Evolutionary conservation across 495 filamentous ascomycete genomes (phyloP), one percentile per base, ranked within the genome.

Genomic region (Penicillium waksmanii): DNA sequence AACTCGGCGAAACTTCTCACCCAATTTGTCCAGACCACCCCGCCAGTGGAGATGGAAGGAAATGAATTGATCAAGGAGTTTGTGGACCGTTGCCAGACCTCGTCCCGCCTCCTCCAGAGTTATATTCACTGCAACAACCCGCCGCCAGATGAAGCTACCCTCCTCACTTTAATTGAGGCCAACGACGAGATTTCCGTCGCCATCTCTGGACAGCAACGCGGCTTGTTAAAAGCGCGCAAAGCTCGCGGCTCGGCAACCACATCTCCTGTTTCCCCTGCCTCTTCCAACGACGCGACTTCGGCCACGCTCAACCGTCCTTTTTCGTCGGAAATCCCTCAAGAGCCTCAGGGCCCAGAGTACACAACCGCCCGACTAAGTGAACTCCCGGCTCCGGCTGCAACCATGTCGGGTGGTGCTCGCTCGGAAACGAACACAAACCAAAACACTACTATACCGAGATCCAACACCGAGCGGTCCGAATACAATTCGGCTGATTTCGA

Each of bases 1-100:
- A 96, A 90, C 3, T 92, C 91, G 3, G 93, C 93, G 4, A 93
- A 92, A 66, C 84, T 99, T 19, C 88, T 99, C 12, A 83, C 89
- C 35, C 95, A 99, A 72, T 87, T 96, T 15, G 85, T 96, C 0
- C 89, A 92, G 62, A 89, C 86, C 13, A 97, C 94, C 0, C 88
- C 93, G 0, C 80, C 89, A 0, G 67, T 77, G 3, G 94, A 98
- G 70, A 69, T 97, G 6, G 82, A 90, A 15, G 69, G 72, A 25
- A 93, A 95, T 67, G 96, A 98, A 15, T 81, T 99, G 9, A 86
- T 98, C 70, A 88, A 87, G 62, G 95, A 99, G 73, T 99, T 99
- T 67, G 83, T 85, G 34, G 90, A 96, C 64, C 90, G 95, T 9
- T 98, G 93, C 66, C 84, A 86, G 56, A 81, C 84, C 40, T 93